phyloP scores from a whole-genome alignment of 1,284 basidiomycete species.

The Cutaneotrichosporon cutaneum region DNA sequence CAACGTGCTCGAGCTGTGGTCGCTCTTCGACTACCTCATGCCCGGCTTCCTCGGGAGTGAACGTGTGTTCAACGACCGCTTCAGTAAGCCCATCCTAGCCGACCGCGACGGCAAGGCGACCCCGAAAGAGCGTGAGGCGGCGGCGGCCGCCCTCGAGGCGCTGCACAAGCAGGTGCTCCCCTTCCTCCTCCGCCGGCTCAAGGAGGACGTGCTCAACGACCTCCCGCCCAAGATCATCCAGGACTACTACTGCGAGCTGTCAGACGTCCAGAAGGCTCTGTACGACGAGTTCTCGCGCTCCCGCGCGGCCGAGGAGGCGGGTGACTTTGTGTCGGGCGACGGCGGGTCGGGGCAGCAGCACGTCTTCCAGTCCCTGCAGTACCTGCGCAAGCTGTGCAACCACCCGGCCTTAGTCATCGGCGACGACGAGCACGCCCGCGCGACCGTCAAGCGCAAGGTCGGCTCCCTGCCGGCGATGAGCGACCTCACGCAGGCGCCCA shows the following conservation, averaged over 20 bases:
- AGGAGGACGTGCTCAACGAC: constrained; percentile 95
- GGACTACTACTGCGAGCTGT: constrained; percentile 98
- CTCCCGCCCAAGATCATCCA: constrained; percentile 99
- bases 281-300: constrained; percentile 92
- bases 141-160: constrained; percentile 88
- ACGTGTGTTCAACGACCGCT: constrained; percentile 90
- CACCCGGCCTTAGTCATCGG: constrained; percentile 89
- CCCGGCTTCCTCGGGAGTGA: constrained; percentile 97
- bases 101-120: constrained; percentile 87
- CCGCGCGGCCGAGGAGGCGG: constrained; percentile 65
- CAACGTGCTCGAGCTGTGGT: constrained; percentile 98
- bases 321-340: constrained; percentile 60
- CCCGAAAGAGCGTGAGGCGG: constrained; percentile 91
- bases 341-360: constrained; percentile 66
- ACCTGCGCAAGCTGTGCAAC: constrained; percentile 95
- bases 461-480: constrained; percentile 55
- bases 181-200: constrained; percentile 91
- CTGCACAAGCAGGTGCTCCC: constrained; percentile 99
- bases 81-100: constrained; percentile 92
- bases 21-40: constrained; percentile 98
- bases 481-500: constrained; percentile 90
- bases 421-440: constrained; percentile 62
- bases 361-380: constrained; percentile 94
- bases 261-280: constrained; percentile 84
- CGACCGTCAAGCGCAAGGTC: constrained; percentile 64